phyloP scores from a whole-genome alignment of 352 stramenopile genomes.

The Phytophthora boehmeriae region DNA sequence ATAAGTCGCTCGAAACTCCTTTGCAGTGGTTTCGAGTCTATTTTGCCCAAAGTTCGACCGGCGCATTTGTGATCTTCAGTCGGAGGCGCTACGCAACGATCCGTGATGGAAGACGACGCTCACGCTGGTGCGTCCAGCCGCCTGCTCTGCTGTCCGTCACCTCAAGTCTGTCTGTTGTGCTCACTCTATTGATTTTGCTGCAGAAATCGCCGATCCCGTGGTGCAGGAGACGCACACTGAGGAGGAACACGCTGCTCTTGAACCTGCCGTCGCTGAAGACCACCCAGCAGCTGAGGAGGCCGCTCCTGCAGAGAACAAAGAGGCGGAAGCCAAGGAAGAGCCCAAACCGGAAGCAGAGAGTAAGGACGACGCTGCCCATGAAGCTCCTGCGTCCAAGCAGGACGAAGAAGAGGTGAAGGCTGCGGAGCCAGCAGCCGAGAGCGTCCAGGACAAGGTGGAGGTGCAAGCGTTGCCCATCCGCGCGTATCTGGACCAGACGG shows the following conservation, averaged over 20 bases:
- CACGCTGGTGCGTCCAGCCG: conserved; percentile 32
- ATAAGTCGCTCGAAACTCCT: too few species aligned
- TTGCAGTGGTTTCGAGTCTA: conserved; percentile 22
- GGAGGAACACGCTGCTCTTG: conserved; percentile 8
- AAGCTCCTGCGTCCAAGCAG: conserved; percentile 30
- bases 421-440: conserved; percentile 75
- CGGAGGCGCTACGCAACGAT: conserved; percentile 10
- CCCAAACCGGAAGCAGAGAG: conserved; percentile 22
- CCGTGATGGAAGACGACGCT: conserved; percentile 61
- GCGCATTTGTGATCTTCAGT: conserved; percentile 37
- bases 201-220: conserved; percentile 29
- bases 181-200: not conserved
- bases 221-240: conserved; percentile 20
- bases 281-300: conserved; percentile 13
- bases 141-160: not conserved
- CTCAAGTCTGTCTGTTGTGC: not conserved
- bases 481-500: conserved; percentile 98
- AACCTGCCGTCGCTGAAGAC: conserved; percentile 2
- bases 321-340: conserved; percentile 36
- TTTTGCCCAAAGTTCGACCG: conserved; percentile 6
- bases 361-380: conserved; percentile 28
- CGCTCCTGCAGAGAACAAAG: conserved; percentile 36
- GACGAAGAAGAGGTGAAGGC: conserved; percentile 53
- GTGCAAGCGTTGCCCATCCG: conserved; percentile 95
- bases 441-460: conserved; percentile 90